Conservation (phyloP, 1,284 basidiomycete species). For the Ustilago hordei region DNA sequence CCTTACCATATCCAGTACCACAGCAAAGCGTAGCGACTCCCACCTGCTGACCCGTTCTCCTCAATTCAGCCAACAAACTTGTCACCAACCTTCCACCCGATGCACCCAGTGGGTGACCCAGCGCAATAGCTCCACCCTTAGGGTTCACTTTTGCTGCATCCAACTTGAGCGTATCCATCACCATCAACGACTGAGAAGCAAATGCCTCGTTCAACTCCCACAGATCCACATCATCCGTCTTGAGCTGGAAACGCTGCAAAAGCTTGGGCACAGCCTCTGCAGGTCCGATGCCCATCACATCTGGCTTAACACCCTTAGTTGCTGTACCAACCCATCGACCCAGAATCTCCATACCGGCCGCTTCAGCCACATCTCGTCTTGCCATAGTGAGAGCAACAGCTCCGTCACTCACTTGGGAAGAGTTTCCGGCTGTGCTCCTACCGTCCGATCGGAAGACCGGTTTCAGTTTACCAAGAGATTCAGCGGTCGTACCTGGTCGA, state of each 20-base stretch:
- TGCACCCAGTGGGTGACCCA: slow-evolving; percentile 67
- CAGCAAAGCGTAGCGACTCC: slow-evolving; percentile 67
- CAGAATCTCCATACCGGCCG: slow-evolving; percentile 63
- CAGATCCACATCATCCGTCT: slow-evolving; percentile 61
- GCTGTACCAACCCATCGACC: slow-evolving; percentile 63
- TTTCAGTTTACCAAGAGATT: slow-evolving; percentile 62
- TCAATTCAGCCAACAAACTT: slow-evolving; percentile 62
- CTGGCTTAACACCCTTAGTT: slow-evolving; percentile 65
- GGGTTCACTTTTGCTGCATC: slow-evolving; percentile 61
- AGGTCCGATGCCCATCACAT: slow-evolving; percentile 67
- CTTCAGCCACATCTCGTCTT: slow-evolving; percentile 60
- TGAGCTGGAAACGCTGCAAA: slow-evolving; percentile 58
- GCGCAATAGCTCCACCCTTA: slow-evolving; percentile 68
- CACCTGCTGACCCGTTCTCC: slow-evolving; percentile 59
- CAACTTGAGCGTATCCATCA: slow-evolving; percentile 60
- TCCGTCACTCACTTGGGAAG: slow-evolving; percentile 66
- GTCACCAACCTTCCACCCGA: slow-evolving; percentile 63
- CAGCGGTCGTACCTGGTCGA: slow-evolving; percentile 52
- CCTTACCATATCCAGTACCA: slow-evolving; percentile 66
- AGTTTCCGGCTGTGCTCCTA: slow-evolving; percentile 64
- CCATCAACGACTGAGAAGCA: slow-evolving; percentile 66
- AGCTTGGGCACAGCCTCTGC: slow-evolving; percentile 63
- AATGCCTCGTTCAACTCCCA: slow-evolving; percentile 69
- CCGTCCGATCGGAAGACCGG: slow-evolving; percentile 62
- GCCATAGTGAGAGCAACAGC: slow-evolving; percentile 65